Base-by-base conservation (phyloP, 2,329 filamentous ascomycete genomes). In the Hymenoscyphus albidus region DNA sequence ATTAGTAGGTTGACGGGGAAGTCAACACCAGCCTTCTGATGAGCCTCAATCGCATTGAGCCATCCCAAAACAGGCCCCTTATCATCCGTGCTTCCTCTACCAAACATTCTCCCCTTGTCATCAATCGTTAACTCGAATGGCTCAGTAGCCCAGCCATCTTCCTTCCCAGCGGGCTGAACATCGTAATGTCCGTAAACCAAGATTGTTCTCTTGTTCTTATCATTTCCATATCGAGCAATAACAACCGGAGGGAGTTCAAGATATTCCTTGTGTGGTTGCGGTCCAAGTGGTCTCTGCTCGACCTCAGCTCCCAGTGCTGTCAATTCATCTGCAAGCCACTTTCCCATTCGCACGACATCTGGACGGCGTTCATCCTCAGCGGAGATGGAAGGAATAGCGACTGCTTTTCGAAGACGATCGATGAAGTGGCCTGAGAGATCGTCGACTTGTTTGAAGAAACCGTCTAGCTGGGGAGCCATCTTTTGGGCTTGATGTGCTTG, bases 181-280 rank as follows among this genome's bases (percentile, higher is more conserved):
- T 99, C 95, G 81, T 99, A 99, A 82, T 99, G 95, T 58, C 95
- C 95, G 76, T 99, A 99, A 58, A 99, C 92, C 67, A 99, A 84
- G 71, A 99, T 95, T 42, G 93, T 98, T 66, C 91, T 87, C 86
- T 98, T 99, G 78, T 86, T 92, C 78, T 90, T 88, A 78, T 98
- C 93, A 78, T 87, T 91, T 71, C 95, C 93, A 78, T 98, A 98
- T 71, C 95, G 89, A 59, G 89, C 94, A 68, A 99, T 86, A 63
- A 99, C 87, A 61, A 97, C 93, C 1, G 95, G 95, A 3, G 95
- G 95, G 16, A 99, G 89, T 64, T 97, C 89, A 71, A 99, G 88
- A 72, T 93, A 84, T 75, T 96, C 92, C 77, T 92, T 92, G 76
- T 91, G 90, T 64, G 92, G 93, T 81, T 99, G 94, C 80, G 93